Conservation (phyloP, 768 basidiomycete species). For the Rhizopogon salebrosus region DNA sequence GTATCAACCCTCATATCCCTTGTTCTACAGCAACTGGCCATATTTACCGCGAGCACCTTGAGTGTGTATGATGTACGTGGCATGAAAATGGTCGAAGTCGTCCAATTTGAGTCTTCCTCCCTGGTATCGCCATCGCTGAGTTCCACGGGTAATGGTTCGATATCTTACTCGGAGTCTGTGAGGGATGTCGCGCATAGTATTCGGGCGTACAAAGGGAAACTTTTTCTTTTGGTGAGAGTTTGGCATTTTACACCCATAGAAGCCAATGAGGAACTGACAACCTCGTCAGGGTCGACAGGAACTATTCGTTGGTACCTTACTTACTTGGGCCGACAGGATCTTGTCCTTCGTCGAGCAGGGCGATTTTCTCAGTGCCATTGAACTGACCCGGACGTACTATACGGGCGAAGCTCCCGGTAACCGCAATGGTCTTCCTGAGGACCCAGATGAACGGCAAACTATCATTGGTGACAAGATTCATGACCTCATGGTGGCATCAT, state of each 20-base stretch:
- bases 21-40: slow-evolving; percentile 56
- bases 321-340: slow-evolving; percentile 95
- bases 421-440: slow-evolving; percentile 77
- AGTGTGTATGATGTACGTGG: slow-evolving; percentile 65
- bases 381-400: slow-evolving; percentile 80
- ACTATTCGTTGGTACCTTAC: slow-evolving; percentile 75
- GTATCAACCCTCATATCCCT: background rate
- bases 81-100: slow-evolving; percentile 55
- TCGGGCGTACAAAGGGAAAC: slow-evolving; percentile 80
- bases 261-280: background rate
- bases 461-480: slow-evolving; percentile 73
- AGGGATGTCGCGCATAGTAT: slow-evolving; percentile 65
- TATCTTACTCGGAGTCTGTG: slow-evolving; percentile 45
- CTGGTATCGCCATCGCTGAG: slow-evolving; percentile 51
- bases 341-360: slow-evolving; percentile 78
- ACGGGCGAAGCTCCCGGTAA: slow-evolving; percentile 78
- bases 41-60: slow-evolving; percentile 52
- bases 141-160: slow-evolving; percentile 40
- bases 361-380: slow-evolving; percentile 87
- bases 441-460: slow-evolving; percentile 46
- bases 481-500: slow-evolving; percentile 83
- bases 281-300: slow-evolving; percentile 54
- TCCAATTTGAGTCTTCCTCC: slow-evolving; percentile 49
- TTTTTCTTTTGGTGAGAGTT: slow-evolving; percentile 77
- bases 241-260: background rate